phyloP scores from a whole-genome alignment of 805 yeast species.

The Middelhovenomyces tepae region DNA sequence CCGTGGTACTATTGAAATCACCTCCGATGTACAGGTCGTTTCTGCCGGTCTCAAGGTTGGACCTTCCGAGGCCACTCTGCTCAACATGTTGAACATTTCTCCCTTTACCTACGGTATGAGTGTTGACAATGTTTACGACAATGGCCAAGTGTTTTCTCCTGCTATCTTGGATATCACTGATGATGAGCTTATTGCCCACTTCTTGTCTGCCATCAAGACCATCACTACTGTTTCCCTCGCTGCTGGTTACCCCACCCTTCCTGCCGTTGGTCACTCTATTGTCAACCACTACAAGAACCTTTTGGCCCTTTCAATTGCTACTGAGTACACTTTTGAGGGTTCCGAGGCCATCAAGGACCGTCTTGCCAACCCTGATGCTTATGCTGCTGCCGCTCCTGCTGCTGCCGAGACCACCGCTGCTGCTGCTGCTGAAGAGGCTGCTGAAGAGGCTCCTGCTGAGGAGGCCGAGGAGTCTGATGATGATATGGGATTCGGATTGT shows the following conservation, averaged over 20 bases:
- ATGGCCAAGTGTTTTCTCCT: slow-evolving; percentile 97
- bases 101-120: slow-evolving; percentile 99
- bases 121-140: slow-evolving; percentile 94
- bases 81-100: slow-evolving; percentile 99
- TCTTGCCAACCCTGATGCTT: slow-evolving; percentile 99
- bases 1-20: slow-evolving; percentile 99
- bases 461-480: slow-evolving; percentile 53
- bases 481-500: slow-evolving; percentile 97
- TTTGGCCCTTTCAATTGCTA: slow-evolving; percentile 94
- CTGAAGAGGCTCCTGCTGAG: slow-evolving; percentile 65
- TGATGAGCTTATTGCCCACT: slow-evolving; percentile 89
- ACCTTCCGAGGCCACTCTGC: slow-evolving; percentile 97
- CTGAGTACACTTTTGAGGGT: slow-evolving; percentile 98
- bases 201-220: slow-evolving; percentile 83
- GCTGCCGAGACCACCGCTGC: slow-evolving; percentile 70
- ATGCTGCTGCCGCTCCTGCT: slow-evolving; percentile 98
- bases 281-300: slow-evolving; percentile 99
- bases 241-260: slow-evolving; percentile 98
- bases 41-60: slow-evolving; percentile 83
- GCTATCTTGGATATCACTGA: slow-evolving; percentile 97
- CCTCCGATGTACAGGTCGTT: slow-evolving; percentile 93
- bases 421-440: slow-evolving; percentile 58
- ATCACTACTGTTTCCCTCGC: slow-evolving; percentile 96
- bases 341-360: slow-evolving; percentile 99
- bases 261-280: slow-evolving; percentile 98